Base-by-base conservation (phyloP, 1,284 basidiomycete species). In the Porogramme epimiltina region DNA sequence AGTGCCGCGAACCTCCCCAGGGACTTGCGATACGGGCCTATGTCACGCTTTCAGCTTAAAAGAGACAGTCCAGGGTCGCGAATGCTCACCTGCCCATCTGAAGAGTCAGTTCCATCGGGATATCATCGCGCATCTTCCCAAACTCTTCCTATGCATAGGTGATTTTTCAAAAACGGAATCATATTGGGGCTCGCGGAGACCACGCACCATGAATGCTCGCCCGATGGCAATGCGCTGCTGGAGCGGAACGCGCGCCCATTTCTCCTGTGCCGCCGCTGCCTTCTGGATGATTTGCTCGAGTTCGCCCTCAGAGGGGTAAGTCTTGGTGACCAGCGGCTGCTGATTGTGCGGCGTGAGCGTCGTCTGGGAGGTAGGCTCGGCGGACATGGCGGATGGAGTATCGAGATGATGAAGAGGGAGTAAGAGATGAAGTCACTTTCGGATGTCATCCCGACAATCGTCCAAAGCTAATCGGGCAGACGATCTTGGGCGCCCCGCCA, bases 1-100 rank as follows among this genome's bases (percentile, higher is more conserved):
- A 33, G 91, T 86, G 1, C 93, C 93, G 42, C 80, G 78, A 45
- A 96, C 76, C 70, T 98, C 95, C 6, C 91, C 91, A 25, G 83
- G 71, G 37, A 77, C 76, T 67, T 93, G 90, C 0, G 82, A 80
- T 36, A 93, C 78, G 0, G 94, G 94, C 43, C 94, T 93, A 57
- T 23, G 20, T 37, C 31, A 36, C 39, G 36, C 3, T 28, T 49
- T 45, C 31, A 23, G 36, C 42, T 24, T 10, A 33, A 41, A 39
- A 37, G 16, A 26, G 44, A 50, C 36, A 19, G 13, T 19, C 2
- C 16, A 10, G 10, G 41, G 45, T 42, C 39, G 28, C 16, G 33
- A 43, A 15, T 3, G 70, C 78, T 59, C 50, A 86, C 85, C 89
- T 72, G 33, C 91, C 91, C 85, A 93, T 93, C 70, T 92, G 87